A percentile compares a stretch with the other conserved stretches of the same genome.
Evolutionary conservation across 208 protist species (phyloP).

Genomic region (Wallacemonas collosoma): DNA sequence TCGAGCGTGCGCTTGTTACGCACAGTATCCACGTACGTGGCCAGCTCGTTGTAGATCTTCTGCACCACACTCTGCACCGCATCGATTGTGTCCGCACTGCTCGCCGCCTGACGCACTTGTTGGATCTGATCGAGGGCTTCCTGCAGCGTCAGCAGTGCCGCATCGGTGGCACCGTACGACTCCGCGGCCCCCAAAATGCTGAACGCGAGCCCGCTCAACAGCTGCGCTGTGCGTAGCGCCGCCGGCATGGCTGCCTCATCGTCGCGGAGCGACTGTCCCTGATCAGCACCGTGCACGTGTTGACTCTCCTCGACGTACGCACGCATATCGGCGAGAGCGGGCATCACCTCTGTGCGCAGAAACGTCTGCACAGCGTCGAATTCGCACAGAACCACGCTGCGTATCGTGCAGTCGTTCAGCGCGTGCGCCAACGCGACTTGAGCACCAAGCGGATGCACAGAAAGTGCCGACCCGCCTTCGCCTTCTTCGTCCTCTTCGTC

Average conservation of each 20-base stretch:
- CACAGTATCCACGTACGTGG: slow-evolving; percentile 4
- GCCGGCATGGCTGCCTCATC: too few relatives aligned
- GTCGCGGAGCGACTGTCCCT: too few relatives aligned
- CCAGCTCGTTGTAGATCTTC: slow-evolving; percentile 8
- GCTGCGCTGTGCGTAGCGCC: neutral
- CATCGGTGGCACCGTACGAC: slow-evolving; percentile 2
- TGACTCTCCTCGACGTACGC: slow-evolving; percentile 6
- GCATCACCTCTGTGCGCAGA: neutral
- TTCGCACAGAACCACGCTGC: slow-evolving; percentile 26
- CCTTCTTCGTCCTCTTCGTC: neutral
- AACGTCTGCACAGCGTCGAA: slow-evolving; percentile 18
- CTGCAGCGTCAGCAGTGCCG: slow-evolving; percentile 19
- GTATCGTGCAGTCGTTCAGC: slow-evolving; percentile 24
- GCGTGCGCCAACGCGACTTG: slow-evolving; percentile 11
- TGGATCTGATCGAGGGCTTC: slow-evolving; percentile 18
- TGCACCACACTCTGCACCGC: slow-evolving; percentile 21
- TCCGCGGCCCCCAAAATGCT: slow-evolving; percentile 9
- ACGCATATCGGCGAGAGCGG: neutral
- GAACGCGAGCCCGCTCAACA: slow-evolving; percentile 21
- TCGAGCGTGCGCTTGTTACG: slow-evolving; percentile 4
- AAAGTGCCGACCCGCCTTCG: too few relatives aligned
- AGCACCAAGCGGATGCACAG: slow-evolving; percentile 1
- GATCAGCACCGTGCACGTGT: neutral
- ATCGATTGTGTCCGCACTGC: neutral
- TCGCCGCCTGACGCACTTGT: slow-evolving; percentile 21